Percentiles rank a stretch among this genome's conserved stretches.
These are phyloP conservation scores for Paecilomyces sp. DNA, from an alignment of 2,329 filamentous ascomycete species.

Conservation along the genomic window DNA sequence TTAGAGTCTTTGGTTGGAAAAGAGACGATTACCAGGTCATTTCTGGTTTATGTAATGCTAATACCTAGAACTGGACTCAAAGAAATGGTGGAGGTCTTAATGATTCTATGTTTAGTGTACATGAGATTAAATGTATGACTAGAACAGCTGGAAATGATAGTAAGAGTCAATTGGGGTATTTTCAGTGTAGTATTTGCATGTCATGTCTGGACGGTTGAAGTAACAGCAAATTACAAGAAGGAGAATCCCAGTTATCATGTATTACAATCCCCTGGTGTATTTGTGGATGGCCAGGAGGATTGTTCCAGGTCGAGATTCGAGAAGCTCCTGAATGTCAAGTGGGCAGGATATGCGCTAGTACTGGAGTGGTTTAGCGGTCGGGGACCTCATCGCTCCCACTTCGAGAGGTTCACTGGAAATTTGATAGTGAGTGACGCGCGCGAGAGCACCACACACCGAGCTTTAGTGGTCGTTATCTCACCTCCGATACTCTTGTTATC, in stretches of 20 bases:
- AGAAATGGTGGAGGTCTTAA: background rate
- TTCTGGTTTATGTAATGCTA: background rate
- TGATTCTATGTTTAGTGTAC: background rate
- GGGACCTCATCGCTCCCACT: constrained; percentile 33
- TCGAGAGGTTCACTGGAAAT: constrained; percentile 28
- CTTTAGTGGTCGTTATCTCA: background rate
- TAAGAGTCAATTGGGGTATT: too few species aligned
- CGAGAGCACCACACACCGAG: constrained; percentile 15
- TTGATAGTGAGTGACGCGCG: constrained; percentile 19
- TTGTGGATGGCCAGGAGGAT: background rate
- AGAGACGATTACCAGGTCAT: background rate
- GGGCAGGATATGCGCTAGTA: constrained; percentile 11
- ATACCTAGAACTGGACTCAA: background rate
- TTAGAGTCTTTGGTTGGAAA: background rate
- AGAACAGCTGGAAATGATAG: too few species aligned
- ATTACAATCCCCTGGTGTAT: too few species aligned
- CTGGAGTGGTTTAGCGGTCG: constrained; percentile 22
- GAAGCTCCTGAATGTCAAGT: background rate
- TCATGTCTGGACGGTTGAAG: too few species aligned
- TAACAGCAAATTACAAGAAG: too few species aligned
- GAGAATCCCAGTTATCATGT: too few species aligned
- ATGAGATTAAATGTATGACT: background rate
- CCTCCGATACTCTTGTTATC: constrained; percentile 9
- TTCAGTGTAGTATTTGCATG: too few species aligned
- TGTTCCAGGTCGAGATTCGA: constrained; percentile 7